These are phyloP conservation scores for Metarhizium anisopliae DNA, from an alignment of 2,329 filamentous ascomycete species.

Conservation along the genomic window DNA sequence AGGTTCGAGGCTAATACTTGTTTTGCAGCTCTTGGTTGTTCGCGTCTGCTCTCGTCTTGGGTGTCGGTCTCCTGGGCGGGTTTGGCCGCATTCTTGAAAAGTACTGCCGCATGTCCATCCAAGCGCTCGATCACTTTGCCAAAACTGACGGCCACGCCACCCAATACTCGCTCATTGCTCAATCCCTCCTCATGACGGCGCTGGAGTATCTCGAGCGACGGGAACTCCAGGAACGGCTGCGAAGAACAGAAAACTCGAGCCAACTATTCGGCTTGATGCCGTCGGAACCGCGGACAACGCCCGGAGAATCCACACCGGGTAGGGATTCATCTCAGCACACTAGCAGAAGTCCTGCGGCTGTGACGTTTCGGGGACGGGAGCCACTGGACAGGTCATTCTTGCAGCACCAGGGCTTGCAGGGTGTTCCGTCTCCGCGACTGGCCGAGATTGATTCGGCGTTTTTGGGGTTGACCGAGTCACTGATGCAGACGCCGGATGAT, in stretches of 20 bases:
- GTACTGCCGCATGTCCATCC: slow-evolving; percentile 37
- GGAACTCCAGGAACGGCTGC: slow-evolving; percentile 36
- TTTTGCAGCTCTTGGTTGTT: slow-evolving; percentile 41
- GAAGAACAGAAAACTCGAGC: slow-evolving; percentile 40
- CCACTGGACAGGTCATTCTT: slow-evolving; percentile 14
- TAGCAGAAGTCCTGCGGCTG: slow-evolving; percentile 9
- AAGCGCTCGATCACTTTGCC: slow-evolving; percentile 39
- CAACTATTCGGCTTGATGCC: slow-evolving; percentile 40
- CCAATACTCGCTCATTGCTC: slow-evolving; percentile 45
- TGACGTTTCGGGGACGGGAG: slow-evolving; percentile 10
- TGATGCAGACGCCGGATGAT: slow-evolving; percentile 33
- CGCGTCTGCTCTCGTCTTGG: slow-evolving; percentile 42
- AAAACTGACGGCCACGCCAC: slow-evolving; percentile 39
- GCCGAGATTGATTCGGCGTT: slow-evolving; percentile 29
- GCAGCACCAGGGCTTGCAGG: slow-evolving; percentile 16
- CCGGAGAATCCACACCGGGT: slow-evolving; percentile 1
- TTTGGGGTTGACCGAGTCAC: slow-evolving; percentile 26
- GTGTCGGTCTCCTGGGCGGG: slow-evolving; percentile 39
- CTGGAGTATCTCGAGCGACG: slow-evolving; percentile 37
- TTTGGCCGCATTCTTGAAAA: slow-evolving; percentile 45
- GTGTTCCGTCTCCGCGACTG: slow-evolving; percentile 20
- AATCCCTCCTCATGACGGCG: slow-evolving; percentile 37
- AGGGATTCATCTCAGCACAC: slow-evolving; percentile 8
- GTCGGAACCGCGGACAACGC: background rate
- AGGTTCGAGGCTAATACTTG: background rate